Evolutionary conservation across 2,329 filamentous ascomycete genomes (phyloP).

Genomic region (Dothistroma septosporum): DNA sequence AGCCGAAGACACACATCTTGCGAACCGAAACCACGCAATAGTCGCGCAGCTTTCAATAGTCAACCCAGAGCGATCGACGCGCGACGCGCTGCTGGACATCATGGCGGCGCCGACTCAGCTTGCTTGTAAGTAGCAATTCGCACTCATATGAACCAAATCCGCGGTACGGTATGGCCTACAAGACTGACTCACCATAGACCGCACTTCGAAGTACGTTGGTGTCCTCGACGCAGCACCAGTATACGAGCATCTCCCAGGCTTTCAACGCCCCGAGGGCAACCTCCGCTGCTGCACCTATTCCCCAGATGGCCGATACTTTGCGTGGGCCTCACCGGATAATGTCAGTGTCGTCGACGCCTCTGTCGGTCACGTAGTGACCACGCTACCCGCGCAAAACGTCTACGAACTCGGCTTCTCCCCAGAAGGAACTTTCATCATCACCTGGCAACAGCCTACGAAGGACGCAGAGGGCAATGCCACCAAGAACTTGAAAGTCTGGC

Average conservation of each 20-base stretch:
- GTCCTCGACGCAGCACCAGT: slow-evolving; percentile 85
- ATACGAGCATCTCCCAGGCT: slow-evolving; percentile 80
- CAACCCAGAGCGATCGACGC: not conserved
- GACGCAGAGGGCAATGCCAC: slow-evolving; percentile 88
- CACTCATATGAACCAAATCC: not conserved
- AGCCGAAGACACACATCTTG: not conserved
- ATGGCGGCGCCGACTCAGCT: slow-evolving; percentile 93
- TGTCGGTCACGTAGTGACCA: slow-evolving; percentile 67
- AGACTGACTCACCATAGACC: slow-evolving; percentile 50
- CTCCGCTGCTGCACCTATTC: slow-evolving; percentile 94
- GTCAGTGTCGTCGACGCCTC: slow-evolving; percentile 83
- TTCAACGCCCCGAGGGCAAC: slow-evolving; percentile 81
- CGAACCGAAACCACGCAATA: not conserved
- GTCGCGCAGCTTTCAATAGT: not conserved
- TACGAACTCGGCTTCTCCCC: slow-evolving; percentile 95
- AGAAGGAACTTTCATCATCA: slow-evolving; percentile 85
- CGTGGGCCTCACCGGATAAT: slow-evolving; percentile 83
- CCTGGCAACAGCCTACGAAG: slow-evolving; percentile 90
- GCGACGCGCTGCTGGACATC: slow-evolving; percentile 53
- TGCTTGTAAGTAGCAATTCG: slow-evolving; percentile 60
- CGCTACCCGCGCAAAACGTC: slow-evolving; percentile 74
- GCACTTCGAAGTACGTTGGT: slow-evolving; percentile 94
- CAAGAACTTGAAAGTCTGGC: slow-evolving; percentile 98
- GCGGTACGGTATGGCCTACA: not conserved
- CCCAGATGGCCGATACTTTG: slow-evolving; percentile 91